Evolutionary conservation across 1,284 basidiomycete genomes (phyloP), one percentile per base, ranked within the genome.

Genomic region (Gomphus sp.): DNA sequence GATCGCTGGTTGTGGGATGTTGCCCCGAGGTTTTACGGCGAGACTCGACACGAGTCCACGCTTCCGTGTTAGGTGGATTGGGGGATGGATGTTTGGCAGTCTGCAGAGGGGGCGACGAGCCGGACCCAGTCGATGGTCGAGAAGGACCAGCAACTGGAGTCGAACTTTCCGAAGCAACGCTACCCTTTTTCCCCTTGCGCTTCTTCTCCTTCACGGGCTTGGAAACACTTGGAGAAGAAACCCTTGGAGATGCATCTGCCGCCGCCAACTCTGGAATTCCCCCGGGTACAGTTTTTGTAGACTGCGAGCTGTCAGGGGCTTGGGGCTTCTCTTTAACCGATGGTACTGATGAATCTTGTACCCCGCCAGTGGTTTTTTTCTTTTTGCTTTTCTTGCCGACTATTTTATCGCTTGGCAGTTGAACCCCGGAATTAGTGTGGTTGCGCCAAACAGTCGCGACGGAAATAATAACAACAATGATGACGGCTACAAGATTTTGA

Each of bases 31-130:
- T 53, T 51, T 61, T 56, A 47, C 62, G 51, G 39, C 66, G 61
- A 49, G 67, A 65, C 66, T 71, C 75, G 63, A 71, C 76, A 59
- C 79, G 80, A 18, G 81, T 85, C 82, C 82, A 84, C 1, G 77
- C 77, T 52, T 75, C 77, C 57, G 81, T 79, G 5, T 70, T 72
- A 51, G 75, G 74, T 6, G 67, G 55, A 16, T 71, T 67, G 22
- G 65, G 56, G 2, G 66, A 45, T 12, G 58, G 55, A n/a, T 53
- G 52, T 22, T 58, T 61, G 52, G 60, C 66, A 48, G 64, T 59
- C 31, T 60, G 61, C 11, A 65, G 62, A 45, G 62, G 64, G 37
- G 65, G 22, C 59, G 63, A 66, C 18, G 64, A 50, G 9, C 62
- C 60, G 2, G 66, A 53, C 11, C 63, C 63, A 51, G 51, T 64